These are phyloP conservation scores for Hordeum pubiflorum DNA, from an alignment of 202 grass and related monocot species.

Conservation along the genomic window DNA sequence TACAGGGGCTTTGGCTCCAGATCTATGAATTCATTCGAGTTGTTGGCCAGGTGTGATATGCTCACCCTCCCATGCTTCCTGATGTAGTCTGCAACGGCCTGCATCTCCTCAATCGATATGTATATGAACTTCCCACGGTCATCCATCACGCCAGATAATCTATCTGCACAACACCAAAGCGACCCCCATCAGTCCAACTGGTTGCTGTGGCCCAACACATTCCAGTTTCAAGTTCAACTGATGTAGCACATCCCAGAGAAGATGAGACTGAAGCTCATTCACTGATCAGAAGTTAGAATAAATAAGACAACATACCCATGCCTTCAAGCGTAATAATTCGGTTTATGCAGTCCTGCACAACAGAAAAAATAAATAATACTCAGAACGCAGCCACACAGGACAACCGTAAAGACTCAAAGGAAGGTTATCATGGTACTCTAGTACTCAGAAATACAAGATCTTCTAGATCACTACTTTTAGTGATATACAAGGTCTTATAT, in stretches of 20 bases:
- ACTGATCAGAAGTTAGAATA: background rate
- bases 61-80: conserved; percentile 85
- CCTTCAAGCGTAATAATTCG: conserved; percentile 71
- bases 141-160: conserved; percentile 97
- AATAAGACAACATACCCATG: conserved; percentile 36
- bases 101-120: conserved; percentile 92
- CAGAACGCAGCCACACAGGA: conserved; percentile 7
- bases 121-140: conserved; percentile 95
- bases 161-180: conserved; percentile 36
- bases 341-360: conserved; percentile 80
- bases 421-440: background rate
- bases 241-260: background rate
- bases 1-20: conserved; percentile 73
- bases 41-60: conserved; percentile 81
- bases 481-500: no score
- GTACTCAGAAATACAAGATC: no score
- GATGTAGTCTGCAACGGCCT: conserved; percentile 84
- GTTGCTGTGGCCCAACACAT: background rate
- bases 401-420: background rate
- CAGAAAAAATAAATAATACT: background rate
- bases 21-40: conserved; percentile 90
- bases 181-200: background rate
- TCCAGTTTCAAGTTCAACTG: background rate
- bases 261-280: background rate
- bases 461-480: no score